Percentiles rank a stretch among this genome's conserved stretches.
Evolutionary conservation across 306 rosid genomes (phyloP).

Genomic region (Dalbergia oliveri): DNA sequence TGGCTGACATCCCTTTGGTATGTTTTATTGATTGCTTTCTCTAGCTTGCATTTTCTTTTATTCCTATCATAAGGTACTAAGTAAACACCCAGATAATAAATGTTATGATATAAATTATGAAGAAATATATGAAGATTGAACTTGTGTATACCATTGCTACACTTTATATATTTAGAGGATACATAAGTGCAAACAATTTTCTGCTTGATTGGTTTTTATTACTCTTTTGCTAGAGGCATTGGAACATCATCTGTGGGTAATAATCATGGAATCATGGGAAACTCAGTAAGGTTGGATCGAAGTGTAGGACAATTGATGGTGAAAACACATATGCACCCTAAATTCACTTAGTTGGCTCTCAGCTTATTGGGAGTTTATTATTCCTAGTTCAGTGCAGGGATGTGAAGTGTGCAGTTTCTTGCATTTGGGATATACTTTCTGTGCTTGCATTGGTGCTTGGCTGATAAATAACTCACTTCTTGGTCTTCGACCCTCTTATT

Average conservation of each 20-base stretch:
- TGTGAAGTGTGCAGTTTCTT: neutral
- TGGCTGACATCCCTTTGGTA: conserved; percentile 39
- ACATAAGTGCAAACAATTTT: neutral
- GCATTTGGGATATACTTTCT: neutral
- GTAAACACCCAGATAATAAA: conserved; percentile 40
- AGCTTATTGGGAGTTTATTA: neutral
- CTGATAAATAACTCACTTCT: too few relatives aligned
- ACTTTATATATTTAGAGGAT: neutral
- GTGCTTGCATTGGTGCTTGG: neutral
- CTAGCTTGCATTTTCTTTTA: conserved; percentile 22
- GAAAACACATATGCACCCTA: conserved; percentile 1
- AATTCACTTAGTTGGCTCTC: neutral
- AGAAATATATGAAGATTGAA: conserved; percentile 32
- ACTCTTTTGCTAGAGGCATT: conserved; percentile 1
- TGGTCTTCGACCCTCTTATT: too few relatives aligned
- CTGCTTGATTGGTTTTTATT: conserved; percentile 7
- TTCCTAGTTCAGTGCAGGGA: neutral
- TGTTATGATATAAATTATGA: conserved; percentile 7
- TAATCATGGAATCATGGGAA: conserved; percentile 31
- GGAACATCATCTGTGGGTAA: conserved; percentile 32
- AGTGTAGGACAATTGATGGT: conserved; percentile 1
- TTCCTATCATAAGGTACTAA: conserved; percentile 27
- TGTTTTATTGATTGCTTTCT: conserved; percentile 43
- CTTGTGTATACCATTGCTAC: conserved; percentile 39
- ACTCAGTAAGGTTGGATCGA: neutral